Base-by-base conservation (phyloP, 2,329 filamentous ascomycete species). In the Sphaerulina musiva region DNA sequence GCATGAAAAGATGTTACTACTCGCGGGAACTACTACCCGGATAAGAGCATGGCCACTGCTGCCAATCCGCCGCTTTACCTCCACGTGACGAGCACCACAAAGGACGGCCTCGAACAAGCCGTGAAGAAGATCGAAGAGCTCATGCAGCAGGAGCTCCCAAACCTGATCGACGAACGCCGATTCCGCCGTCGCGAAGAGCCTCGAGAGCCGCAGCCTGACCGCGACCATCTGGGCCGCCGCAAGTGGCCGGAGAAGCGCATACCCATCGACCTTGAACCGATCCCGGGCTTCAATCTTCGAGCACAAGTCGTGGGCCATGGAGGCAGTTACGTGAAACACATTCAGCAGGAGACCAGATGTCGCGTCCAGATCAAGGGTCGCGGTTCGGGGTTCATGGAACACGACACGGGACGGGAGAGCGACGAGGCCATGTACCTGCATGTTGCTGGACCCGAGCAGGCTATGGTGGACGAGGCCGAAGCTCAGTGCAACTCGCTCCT, bases 181-280 rank as follows among this genome's bases (percentile, higher is more conserved):
- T 95, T 97, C 74, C 85, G 89, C 64, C 85, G 90, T 58, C 81
- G 89, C 55, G 48, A 51, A 20, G 89, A 59, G 31, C 58, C 59
- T 81, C 80, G 60, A 9, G 62, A 63, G 32, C 20, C 20, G 20
- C 81, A 80, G 54, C 83, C 95, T 45, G 93, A 97, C 72, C 83
- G 89, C 55, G 92, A 96, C 67, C 89, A 95, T 68, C 90, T 86
- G 70, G 92, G 91, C 62, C 83, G 92, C 67, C 89, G 91, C 63
- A 98, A 97, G 88, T 98, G 93, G 93, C 92, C 93, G 1, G 93
- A 97, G 68, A 90, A 96, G 74, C 89, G 87, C 65, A 95, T 98
- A 47, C 85, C 89, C 1, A 91, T 98, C 63, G 83, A 84, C 59
- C 83, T 98, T 54, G 93, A 97, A 64, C 88, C 92, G 0, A 83